Evolutionary conservation across 164 flowering plant species (phyloP), one percentile per base, ranked within the genome.

Genomic region (Saururus chinensis): DNA sequence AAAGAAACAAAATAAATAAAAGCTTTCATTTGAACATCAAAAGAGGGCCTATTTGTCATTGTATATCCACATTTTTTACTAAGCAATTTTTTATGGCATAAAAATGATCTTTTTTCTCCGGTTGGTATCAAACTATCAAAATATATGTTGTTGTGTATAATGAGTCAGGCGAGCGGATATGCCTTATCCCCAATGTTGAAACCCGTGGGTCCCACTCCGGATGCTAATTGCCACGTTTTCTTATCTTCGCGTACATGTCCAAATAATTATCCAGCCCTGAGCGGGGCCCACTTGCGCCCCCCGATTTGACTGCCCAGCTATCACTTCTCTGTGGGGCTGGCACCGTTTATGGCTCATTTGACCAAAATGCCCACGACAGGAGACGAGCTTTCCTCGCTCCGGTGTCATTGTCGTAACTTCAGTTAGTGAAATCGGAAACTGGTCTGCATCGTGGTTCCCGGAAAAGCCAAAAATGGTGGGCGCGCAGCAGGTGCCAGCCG

Each of bases 151-250:
- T 10, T 9, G 14, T 12, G 49, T 12, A 17, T 2, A 12, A 45
- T 45, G 49, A 45, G 49, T 45, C 49, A 45, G 49, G 14, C 17
- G 17, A 45, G 11, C 13, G 53, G 23, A 24, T 24, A 48, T 23
- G 40, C 40, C 66, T 63, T 63, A 63, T 63, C 66, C 60, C 56
- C 40, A 53, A 25, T 16, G 21, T 35, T 24, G 37, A 9, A 23
- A 17, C 10, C 25, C 37, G 35, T 55, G 58, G 58, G 58, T 24
- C 42, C 66, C 66, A 53, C 40, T 7, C 52, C 48, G 51, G 53
- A 51, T 10, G 0, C 40, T 22, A 6, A 30, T 17, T 11, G 56
- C 13, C 56, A 61, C 26, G 40, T 56, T 52, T 17, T 45, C 60
- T 63, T 63, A 54, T 63, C 66, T 17, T n/a, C 26, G 42, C 23